These are phyloP conservation scores for Diplocarpon rosae DNA, from an alignment of 2,329 filamentous ascomycete genomes.

Conservation along the genomic window DNA sequence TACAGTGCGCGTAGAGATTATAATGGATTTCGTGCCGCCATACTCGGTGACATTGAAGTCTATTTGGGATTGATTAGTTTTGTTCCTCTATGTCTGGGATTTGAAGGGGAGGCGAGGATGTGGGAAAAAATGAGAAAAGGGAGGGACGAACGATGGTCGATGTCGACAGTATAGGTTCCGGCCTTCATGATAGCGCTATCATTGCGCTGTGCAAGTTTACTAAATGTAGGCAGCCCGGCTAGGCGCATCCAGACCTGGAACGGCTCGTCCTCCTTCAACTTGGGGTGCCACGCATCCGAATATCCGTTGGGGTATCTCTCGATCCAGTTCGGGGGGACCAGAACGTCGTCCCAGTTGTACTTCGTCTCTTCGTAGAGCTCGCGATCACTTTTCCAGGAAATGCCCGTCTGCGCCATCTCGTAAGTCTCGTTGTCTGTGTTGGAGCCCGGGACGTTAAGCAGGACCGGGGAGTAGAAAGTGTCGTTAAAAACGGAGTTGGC, in stretches of 20 bases:
- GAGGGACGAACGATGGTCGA: slow-evolving; percentile 60
- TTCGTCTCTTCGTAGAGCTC: slow-evolving; percentile 63
- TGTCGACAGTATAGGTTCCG: slow-evolving; percentile 67
- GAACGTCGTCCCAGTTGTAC: slow-evolving; percentile 54
- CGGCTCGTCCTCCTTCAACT: slow-evolving; percentile 64
- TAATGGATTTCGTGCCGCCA: slow-evolving; percentile 77
- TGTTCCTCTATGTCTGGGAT: not conserved
- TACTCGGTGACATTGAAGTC: slow-evolving; percentile 73
- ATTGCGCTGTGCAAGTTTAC: slow-evolving; percentile 83
- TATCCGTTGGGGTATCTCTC: slow-evolving; percentile 61
- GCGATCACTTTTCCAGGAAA: slow-evolving; percentile 79
- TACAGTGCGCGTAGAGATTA: slow-evolving; percentile 81
- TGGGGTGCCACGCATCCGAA: slow-evolving; percentile 47
- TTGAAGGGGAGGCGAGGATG: not conserved
- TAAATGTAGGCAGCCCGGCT: slow-evolving; percentile 85
- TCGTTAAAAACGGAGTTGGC: slow-evolving; percentile 98
- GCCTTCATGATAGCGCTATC: slow-evolving; percentile 53
- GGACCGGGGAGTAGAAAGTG: slow-evolving; percentile 58
- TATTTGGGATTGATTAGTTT: slow-evolving; percentile 30
- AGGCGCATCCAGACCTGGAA: slow-evolving; percentile 99
- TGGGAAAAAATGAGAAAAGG: not conserved
- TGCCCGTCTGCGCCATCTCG: slow-evolving; percentile 59
- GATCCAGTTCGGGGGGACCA: slow-evolving; percentile 81
- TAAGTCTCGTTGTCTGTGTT: slow-evolving; percentile 43
- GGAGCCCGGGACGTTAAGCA: slow-evolving; percentile 39